Base-by-base conservation (phyloP, 306 rosid species). In the Begonia peltatifolia region DNA sequence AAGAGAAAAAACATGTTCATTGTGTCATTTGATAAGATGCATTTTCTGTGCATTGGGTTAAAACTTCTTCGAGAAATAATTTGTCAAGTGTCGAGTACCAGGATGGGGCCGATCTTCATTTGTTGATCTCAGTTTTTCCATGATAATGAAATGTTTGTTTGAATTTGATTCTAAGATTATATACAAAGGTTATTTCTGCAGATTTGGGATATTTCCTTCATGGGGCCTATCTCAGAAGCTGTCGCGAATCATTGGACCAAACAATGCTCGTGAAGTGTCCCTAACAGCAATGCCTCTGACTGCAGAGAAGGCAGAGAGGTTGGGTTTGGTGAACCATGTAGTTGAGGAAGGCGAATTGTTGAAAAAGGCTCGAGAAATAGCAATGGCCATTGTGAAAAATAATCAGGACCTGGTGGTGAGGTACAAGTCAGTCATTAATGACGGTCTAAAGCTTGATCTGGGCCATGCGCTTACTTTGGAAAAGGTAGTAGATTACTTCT, bases 161-260 rank as follows among this genome's bases (percentile, higher is more conserved):
- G 38, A 30, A 30, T 30, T 30, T 30, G 38, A 7, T 30, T 30
- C 38, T 7, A 30, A 30, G 38, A 30, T 30, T 7, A 30, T 2
- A 30, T 30, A 30, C 38, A 30, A 20, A 30, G 38, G 3, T 30
- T 30, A 30, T 23, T 2, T n/a, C 14, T 57, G 62, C 78, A 85
- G 95, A 68, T 85, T 85, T 69, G 95, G 97, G 72, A 85, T 90
- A 72, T 85, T 90, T 75, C 97, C 95, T 41, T 85, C 95, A 1
- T 90, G 97, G 95, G 95, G 97, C 7, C 70, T 90, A 57, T 90
- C 97, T 54, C 95, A 90, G 72, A 90, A 90, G 79, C 92, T 90
- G 12, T 77, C 87, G 1, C 81, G 94, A 42, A 69, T 77, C 41
- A 53, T 85, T 11, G 97, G 97, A 49, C 70, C 68, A 0, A 85